Evolutionary conservation across 768 basidiomycete genomes (phyloP).

Genomic region (Strobilomyces echinocephalus): DNA sequence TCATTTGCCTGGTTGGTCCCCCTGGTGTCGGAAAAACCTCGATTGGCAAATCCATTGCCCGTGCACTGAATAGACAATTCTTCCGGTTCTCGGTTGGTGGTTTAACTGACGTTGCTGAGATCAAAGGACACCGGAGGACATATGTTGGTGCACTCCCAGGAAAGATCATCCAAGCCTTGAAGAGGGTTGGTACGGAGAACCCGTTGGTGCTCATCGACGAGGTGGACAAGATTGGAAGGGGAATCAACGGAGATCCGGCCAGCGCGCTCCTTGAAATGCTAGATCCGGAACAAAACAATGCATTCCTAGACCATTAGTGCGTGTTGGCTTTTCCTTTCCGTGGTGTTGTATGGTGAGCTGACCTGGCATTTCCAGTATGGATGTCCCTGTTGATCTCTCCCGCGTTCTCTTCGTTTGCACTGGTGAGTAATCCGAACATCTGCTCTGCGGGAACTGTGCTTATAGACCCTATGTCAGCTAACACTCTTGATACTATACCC

Average conservation of each 20-base stretch:
- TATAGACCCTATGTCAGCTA: constrained; percentile 44
- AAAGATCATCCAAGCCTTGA: constrained; percentile 92
- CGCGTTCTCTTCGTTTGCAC: constrained; percentile 98
- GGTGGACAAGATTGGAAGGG: constrained; percentile 91
- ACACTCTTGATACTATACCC: constrained; percentile 90
- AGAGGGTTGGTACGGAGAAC: constrained; percentile 90
- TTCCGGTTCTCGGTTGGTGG: constrained; percentile 98
- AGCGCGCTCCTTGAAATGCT: constrained; percentile 91
- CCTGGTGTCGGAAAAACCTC: constrained; percentile 98
- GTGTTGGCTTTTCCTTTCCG: constrained; percentile 27
- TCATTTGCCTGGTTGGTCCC: constrained; percentile 93
- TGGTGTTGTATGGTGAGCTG: neutral
- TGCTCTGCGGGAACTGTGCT: neutral
- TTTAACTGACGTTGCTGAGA: constrained; percentile 95
- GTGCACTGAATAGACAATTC: constrained; percentile 86
- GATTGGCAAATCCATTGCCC: constrained; percentile 92
- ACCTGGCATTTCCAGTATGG: constrained; percentile 62
- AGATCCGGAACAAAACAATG: constrained; percentile 91
- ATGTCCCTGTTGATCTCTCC: constrained; percentile 94
- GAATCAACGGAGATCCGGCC: constrained; percentile 88
- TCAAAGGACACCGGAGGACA: constrained; percentile 97
- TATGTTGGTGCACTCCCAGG: constrained; percentile 93
- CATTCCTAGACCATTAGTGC: constrained; percentile 93
- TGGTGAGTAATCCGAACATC: constrained; percentile 30
- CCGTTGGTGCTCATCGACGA: constrained; percentile 93